Base-by-base conservation (phyloP, 2,329 filamentous ascomycete species). In the Aspergillus terreus region DNA sequence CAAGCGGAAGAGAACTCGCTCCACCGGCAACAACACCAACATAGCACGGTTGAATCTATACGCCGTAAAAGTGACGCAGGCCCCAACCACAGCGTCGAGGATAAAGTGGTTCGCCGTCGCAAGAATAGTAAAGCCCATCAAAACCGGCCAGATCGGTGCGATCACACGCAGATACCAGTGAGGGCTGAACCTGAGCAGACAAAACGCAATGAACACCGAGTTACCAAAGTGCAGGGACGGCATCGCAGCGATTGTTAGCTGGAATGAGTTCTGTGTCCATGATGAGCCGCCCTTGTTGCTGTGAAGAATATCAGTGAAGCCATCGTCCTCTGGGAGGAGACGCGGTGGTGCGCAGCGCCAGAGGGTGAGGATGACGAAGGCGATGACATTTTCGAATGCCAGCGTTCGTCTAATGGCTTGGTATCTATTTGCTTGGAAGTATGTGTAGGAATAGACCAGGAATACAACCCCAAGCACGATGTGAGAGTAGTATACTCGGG, bases 101-200 rank as follows among this genome's bases (percentile, higher is more conserved):
- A 87, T 74, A 65, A 86, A 80, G 67, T 87, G 84, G 63, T 87
- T 87, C 40, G 84, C 84, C 0, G 84, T 87, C 5, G 84, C 81
- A 17, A 87, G 76, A 58, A 87, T 86, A 25, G 83, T 84, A 6
- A 80, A 33, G 4, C 54, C 59, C 75, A 78, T 78, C 9, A 67
- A 61, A 3, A 63, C 46, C 1, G 74, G 75, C 76, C 76, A 78
- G 1, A 77, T 48, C 2, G 69, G 70, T 1, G 73, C 74, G 1
- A 77, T 21, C 0, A 63, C 4, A 0, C 72, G 57, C 10, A 77
- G 53, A 9, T 63, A 49, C 7, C 61, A 57, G 51, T 78, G 75
- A 1, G 73, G 75, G 9, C 73, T 73, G 57, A 72, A 77, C 6
- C 60, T 68, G 10, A 64, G 58, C 23, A 65, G n/a, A 46, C 58